Percentiles rank a stretch among this genome's conserved stretches.
Evolutionary conservation across 83 land plant species (phyloP).

Genomic region (Picea engelmannii): DNA sequence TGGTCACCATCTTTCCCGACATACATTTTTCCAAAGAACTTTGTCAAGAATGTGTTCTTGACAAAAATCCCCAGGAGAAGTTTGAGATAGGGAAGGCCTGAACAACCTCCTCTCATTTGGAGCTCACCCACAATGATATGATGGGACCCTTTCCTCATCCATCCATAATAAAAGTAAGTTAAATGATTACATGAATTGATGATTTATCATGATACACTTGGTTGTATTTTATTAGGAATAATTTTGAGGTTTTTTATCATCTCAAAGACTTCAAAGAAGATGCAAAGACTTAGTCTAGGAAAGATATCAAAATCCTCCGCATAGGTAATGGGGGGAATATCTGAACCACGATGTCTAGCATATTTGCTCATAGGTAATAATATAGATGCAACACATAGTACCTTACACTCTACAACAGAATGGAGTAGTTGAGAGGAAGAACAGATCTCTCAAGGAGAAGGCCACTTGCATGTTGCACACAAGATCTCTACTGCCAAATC

Average conservation of each 20-base stretch:
- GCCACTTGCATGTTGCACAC: too few relatives aligned
- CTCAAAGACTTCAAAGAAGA: background rate
- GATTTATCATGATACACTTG: background rate
- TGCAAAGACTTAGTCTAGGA: background rate
- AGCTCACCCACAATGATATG: background rate
- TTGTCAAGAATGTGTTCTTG: background rate
- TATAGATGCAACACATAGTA: too few relatives aligned
- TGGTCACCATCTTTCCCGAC: background rate
- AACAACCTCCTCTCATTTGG: background rate
- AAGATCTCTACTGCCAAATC: too few relatives aligned
- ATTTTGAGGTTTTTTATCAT: background rate
- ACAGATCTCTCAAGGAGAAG: too few relatives aligned
- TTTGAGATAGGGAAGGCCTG: background rate
- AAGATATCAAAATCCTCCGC: background rate
- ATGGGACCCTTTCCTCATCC: background rate
- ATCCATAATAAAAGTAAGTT: background rate
- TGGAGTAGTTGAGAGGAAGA: too few relatives aligned
- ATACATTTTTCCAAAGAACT: background rate
- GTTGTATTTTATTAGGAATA: too few relatives aligned
- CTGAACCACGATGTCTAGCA: too few relatives aligned
- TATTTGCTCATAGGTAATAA: too few relatives aligned
- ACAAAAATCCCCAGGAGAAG: too few relatives aligned
- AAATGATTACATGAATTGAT: background rate
- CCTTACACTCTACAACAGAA: too few relatives aligned
- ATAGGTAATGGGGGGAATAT: too few relatives aligned